Percentiles rank a stretch among this genome's conserved stretches.
These are phyloP conservation scores for Batkoa obscura DNA, from an alignment of 371 early-diverging fungal genomes.

Conservation along the genomic window DNA sequence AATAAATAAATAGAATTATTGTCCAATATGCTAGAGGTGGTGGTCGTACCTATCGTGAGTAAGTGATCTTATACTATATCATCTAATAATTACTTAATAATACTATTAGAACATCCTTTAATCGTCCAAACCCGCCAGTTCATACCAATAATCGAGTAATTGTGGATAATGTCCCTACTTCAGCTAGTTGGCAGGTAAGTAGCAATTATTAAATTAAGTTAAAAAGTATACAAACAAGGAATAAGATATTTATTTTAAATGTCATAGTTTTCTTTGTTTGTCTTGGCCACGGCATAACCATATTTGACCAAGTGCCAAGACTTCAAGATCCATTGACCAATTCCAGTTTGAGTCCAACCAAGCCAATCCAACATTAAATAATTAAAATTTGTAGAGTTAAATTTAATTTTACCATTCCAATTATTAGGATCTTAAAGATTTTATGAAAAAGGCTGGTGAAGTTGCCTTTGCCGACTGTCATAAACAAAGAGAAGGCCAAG, in stretches of 20 bases:
- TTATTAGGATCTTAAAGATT: slow-evolving; percentile 85
- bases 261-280: too few species aligned
- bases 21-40: not conserved
- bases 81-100: not conserved
- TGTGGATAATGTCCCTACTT: slow-evolving; percentile 46
- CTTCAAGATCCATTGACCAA: too few species aligned
- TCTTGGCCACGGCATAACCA: too few species aligned
- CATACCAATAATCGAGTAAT: slow-evolving; percentile 39
- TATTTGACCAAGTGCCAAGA: too few species aligned
- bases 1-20: not conserved
- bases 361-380: too few species aligned
- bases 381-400: too few species aligned
- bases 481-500: slow-evolving; percentile 62
- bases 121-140: slow-evolving; percentile 25
- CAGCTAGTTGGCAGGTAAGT: slow-evolving; percentile 63
- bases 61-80: not conserved
- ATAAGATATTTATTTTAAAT: not conserved
- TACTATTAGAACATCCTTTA: not conserved
- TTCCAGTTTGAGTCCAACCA: too few species aligned
- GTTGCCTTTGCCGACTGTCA: slow-evolving; percentile 82
- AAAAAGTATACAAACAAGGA: not conserved
- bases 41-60: not conserved
- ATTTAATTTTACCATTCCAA: slow-evolving; percentile 5
- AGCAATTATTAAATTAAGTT: slow-evolving; percentile 11
- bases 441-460: slow-evolving; percentile 87